Conservation (phyloP, 2,329 filamentous ascomycete genomes). For the Monosporascus ibericus region DNA sequence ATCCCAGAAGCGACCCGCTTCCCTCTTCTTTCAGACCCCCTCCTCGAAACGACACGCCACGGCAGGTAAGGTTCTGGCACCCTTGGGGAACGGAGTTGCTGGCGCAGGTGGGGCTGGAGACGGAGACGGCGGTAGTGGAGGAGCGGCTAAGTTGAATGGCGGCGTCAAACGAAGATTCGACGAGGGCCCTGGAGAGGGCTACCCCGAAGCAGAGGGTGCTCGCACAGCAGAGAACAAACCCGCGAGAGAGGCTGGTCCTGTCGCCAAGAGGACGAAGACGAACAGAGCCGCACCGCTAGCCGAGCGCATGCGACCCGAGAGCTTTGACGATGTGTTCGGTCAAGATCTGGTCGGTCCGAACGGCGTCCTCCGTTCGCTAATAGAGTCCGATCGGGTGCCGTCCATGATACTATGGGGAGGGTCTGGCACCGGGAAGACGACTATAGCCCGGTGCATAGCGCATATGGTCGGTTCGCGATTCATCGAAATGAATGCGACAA, state of each 20-base stretch:
- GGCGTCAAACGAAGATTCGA: constrained; percentile 48
- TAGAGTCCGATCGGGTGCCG: constrained; percentile 78
- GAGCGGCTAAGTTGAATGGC: constrained; percentile 23
- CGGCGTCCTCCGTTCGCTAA: constrained; percentile 80
- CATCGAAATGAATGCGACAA: constrained; percentile 93
- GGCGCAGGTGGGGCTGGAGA: neutral
- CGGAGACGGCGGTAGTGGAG: constrained; percentile 9
- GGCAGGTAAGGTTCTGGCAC: constrained; percentile 25
- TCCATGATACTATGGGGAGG: constrained; percentile 94
- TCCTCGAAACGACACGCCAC: constrained; percentile 47
- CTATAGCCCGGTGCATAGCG: constrained; percentile 87
- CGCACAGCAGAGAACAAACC: constrained; percentile 15
- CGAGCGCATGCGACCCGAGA: constrained; percentile 85
- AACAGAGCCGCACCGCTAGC: constrained; percentile 76
- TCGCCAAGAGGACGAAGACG: constrained; percentile 61
- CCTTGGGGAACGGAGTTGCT: constrained; percentile 23
- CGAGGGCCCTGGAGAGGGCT: constrained; percentile 38
- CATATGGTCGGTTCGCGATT: constrained; percentile 77
- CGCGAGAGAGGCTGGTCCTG: constrained; percentile 29
- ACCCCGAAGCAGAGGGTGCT: constrained; percentile 17
- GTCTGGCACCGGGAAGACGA: constrained; percentile 79
- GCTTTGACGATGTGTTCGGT: constrained; percentile 79
- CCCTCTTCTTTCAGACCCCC: constrained; percentile 57
- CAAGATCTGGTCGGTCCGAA: constrained; percentile 83
- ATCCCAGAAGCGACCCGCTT: constrained; percentile 48